Evolutionary conservation across 495 filamentous ascomycete species (phyloP).

Genomic region (Astrothelium macrocarpum): DNA sequence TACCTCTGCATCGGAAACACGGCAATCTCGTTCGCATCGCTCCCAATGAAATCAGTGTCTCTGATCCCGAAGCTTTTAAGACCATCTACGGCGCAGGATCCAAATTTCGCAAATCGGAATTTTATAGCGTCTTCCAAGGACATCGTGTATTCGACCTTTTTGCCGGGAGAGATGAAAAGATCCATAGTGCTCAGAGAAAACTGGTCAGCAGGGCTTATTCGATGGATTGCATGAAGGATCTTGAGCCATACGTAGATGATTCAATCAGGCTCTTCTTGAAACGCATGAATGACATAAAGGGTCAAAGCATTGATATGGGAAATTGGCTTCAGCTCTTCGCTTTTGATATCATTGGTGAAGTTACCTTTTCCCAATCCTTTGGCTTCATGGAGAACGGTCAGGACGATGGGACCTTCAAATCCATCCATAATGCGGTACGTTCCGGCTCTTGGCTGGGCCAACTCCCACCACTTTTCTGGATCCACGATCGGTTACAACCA

Average conservation of each 20-base stretch:
- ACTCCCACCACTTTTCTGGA: constrained; percentile 27
- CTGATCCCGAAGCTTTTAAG: constrained; percentile 28
- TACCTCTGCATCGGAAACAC: constrained; percentile 20
- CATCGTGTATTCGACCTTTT: constrained; percentile 32
- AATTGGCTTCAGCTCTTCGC: constrained; percentile 31
- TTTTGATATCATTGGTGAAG: constrained; percentile 31
- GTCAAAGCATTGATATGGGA: constrained; percentile 24
- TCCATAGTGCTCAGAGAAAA: constrained; percentile 26
- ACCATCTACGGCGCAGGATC: constrained; percentile 29
- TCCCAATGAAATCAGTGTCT: constrained; percentile 26
- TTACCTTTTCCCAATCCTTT: constrained; percentile 28
- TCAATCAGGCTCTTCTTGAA: constrained; percentile 22
- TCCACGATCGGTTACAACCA: constrained; percentile 24
- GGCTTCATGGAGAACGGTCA: constrained; percentile 26
- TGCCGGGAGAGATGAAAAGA: constrained; percentile 24
- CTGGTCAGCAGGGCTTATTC: constrained; percentile 26
- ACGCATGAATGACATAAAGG: constrained; percentile 17
- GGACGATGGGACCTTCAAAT: constrained; percentile 27
- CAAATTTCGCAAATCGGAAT: constrained; percentile 28
- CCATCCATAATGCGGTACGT: constrained; percentile 20
- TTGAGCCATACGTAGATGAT: constrained; percentile 28
- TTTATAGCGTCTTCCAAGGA: constrained; percentile 31
- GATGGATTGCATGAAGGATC: constrained; percentile 26
- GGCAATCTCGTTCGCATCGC: constrained; percentile 25
- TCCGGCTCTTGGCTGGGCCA: constrained; percentile 29